phyloP scores from a whole-genome alignment of 179 eudicot species.

The Actinidia arguta region DNA sequence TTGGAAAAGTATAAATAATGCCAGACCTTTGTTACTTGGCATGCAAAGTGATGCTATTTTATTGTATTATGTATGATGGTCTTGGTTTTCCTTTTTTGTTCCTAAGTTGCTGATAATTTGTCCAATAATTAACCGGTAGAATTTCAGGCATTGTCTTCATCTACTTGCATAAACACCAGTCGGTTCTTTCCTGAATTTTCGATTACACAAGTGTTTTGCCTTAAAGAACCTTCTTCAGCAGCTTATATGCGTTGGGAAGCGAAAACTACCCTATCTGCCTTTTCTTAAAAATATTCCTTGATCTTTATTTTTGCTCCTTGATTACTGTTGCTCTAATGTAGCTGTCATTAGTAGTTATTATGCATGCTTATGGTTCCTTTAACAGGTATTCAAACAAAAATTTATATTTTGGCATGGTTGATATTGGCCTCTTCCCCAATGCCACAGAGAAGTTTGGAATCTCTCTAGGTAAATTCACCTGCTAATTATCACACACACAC shows the following conservation, averaged over 20 bases:
- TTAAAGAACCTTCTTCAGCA: background rate
- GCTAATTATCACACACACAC: background rate
- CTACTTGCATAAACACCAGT: constrained; percentile 70
- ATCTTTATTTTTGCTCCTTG: background rate
- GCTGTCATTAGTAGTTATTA: constrained; percentile 13
- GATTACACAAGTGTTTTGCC: constrained; percentile 68
- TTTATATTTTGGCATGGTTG: constrained; percentile 84
- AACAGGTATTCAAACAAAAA: constrained; percentile 84
- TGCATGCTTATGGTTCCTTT: constrained; percentile 17
- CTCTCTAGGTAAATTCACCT: constrained; percentile 54
- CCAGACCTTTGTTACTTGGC: background rate
- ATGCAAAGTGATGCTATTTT: background rate
- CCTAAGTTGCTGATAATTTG: background rate
- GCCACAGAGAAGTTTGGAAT: constrained; percentile 79
- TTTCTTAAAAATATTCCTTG: background rate
- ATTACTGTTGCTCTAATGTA: constrained; percentile 1
- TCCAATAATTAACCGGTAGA: constrained; percentile 73
- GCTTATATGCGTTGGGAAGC: background rate
- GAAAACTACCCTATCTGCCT: background rate
- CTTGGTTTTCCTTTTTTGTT: background rate
- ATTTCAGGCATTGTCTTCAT: constrained; percentile 69
- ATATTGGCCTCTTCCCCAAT: constrained; percentile 96
- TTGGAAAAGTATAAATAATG: too few relatives aligned
- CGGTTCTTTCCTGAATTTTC: constrained; percentile 88
- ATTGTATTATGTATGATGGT: background rate